A percentile compares a stretch with the other conserved stretches of the same genome.
These are phyloP conservation scores for Boletus patriciae DNA, from an alignment of 768 basidiomycete species.

Conservation along the genomic window DNA sequence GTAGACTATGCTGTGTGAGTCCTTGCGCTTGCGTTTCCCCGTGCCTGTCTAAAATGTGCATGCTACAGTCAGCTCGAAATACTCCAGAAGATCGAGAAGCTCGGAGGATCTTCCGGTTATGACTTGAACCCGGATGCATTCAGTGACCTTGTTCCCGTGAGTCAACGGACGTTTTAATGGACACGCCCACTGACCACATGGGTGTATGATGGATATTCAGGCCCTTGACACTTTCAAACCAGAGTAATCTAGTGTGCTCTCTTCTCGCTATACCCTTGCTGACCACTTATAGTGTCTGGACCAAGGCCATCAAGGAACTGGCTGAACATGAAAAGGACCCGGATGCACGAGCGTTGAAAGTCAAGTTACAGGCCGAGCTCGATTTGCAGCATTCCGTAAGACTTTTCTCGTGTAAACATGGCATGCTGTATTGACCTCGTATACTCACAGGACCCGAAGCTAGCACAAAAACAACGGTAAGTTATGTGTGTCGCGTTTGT, in stretches of 20 bases:
- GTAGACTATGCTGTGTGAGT: not conserved
- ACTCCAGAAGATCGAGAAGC: not conserved
- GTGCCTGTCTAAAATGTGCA: not conserved
- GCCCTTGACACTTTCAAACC: not conserved
- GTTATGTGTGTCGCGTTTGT: not conserved
- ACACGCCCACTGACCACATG: not conserved
- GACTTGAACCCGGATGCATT: not conserved
- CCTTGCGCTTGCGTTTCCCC: not conserved
- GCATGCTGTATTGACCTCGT: not conserved
- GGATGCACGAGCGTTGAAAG: not conserved
- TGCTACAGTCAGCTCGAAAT: not conserved
- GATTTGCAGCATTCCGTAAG: not conserved
- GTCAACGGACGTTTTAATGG: not conserved
- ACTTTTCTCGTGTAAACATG: no score
- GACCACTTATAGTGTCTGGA: not conserved
- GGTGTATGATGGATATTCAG: not conserved
- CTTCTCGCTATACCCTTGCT: not conserved
- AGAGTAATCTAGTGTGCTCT: not conserved
- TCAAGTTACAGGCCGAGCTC: not conserved
- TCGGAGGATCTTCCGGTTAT: conserved; percentile 3
- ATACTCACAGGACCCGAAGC: not conserved
- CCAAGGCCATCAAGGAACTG: not conserved
- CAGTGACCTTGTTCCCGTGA: not conserved
- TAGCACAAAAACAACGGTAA: conserved; percentile 1
- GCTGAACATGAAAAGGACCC: not conserved